phyloP scores from a whole-genome alignment of 129 eudicot genomes.

The Lactuca saligna region DNA sequence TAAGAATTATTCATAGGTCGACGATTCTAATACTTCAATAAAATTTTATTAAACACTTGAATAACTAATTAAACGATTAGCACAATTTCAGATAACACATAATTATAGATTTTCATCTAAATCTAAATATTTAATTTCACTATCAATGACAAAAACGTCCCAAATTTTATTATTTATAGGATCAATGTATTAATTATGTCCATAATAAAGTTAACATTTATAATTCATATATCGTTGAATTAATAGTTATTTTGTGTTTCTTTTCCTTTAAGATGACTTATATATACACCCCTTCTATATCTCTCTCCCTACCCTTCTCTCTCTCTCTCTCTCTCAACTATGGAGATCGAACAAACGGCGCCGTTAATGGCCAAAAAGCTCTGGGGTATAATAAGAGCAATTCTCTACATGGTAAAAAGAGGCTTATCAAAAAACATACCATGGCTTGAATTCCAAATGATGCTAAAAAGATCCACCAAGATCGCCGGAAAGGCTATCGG shows the following conservation, averaged over 20 bases:
- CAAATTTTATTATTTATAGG: background rate
- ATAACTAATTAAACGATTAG: too few relatives aligned
- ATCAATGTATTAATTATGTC: slow-evolving; percentile 3
- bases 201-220: slow-evolving; percentile 2
- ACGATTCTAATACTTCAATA: too few relatives aligned
- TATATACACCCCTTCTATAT: slow-evolving; percentile 30
- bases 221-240: background rate
- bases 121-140: background rate
- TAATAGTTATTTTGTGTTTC: background rate
- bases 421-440: slow-evolving; percentile 50
- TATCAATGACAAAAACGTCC: background rate
- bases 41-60: too few relatives aligned
- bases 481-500: slow-evolving; percentile 59
- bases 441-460: slow-evolving; percentile 51
- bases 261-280: slow-evolving; percentile 17
- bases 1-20: too few relatives aligned
- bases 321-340: slow-evolving; percentile 23
- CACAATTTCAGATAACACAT: too few relatives aligned
- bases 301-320: slow-evolving; percentile 21
- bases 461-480: slow-evolving; percentile 58
- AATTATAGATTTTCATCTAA: background rate
- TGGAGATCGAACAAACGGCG: slow-evolving; percentile 47
- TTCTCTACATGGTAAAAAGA: slow-evolving; percentile 53
- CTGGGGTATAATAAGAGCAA: slow-evolving; percentile 48
- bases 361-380: slow-evolving; percentile 59